These are phyloP conservation scores for Ustilago hordei DNA, from an alignment of 1,284 basidiomycete genomes.

Conservation along the genomic window DNA sequence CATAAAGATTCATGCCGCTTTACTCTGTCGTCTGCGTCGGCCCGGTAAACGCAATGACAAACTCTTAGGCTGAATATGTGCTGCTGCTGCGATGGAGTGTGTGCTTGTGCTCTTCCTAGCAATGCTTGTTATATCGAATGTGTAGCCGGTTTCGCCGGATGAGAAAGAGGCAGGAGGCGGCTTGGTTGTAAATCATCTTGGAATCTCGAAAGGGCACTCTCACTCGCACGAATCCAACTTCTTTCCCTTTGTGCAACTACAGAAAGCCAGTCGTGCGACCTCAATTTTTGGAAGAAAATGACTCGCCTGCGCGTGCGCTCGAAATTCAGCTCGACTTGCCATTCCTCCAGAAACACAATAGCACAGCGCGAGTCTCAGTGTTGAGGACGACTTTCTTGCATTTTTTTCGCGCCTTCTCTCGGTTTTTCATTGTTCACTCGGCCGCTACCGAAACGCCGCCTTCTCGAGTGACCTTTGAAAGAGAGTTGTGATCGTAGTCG, in stretches of 20 bases:
- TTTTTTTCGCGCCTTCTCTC: slow-evolving; percentile 17
- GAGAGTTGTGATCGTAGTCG: not conserved
- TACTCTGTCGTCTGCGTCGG: slow-evolving; percentile 10
- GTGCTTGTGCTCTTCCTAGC: not conserved
- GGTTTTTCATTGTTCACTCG: slow-evolving; percentile 3
- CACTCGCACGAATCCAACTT: slow-evolving; percentile 1
- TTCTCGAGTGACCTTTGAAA: not conserved
- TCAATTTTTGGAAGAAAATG: slow-evolving; percentile 26
- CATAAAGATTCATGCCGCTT: slow-evolving; percentile 12
- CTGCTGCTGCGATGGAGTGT: not conserved
- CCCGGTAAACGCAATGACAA: slow-evolving; percentile 14
- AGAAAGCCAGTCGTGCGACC: slow-evolving; percentile 7
- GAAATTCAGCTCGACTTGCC: not conserved
- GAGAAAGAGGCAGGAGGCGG: not conserved
- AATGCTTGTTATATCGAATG: not conserved
- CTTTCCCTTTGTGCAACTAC: slow-evolving; percentile 5
- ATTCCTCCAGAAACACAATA: slow-evolving; percentile 8
- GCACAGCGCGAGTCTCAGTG: slow-evolving; percentile 1
- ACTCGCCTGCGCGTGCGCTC: slow-evolving; percentile 23
- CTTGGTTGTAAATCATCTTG: not conserved
- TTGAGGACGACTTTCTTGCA: slow-evolving; percentile 23
- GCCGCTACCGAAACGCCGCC: slow-evolving; percentile 2
- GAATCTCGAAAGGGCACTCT: not conserved
- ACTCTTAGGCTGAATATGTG: slow-evolving; percentile 17
- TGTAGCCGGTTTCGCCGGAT: slow-evolving; percentile 1